Base-by-base conservation (phyloP, 1,284 basidiomycete species). In the Boletus smithii region DNA sequence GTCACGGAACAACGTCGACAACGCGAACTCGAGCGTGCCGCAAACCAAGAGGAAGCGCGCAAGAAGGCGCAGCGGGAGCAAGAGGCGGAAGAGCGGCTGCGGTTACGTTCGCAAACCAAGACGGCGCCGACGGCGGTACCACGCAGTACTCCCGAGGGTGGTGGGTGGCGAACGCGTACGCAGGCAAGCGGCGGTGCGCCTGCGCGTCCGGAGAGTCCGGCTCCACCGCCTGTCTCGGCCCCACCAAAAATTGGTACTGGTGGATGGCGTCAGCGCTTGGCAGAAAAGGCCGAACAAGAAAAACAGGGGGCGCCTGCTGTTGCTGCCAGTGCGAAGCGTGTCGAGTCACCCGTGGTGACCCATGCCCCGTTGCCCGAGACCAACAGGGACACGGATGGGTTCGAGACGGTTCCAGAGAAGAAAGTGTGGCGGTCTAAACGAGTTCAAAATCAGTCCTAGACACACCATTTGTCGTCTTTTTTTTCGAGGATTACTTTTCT, bases 31-130 rank as follows among this genome's bases (percentile, higher is more conserved):
- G 85, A 93, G 60, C 84, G 87, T 38, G 76, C 74, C 9, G 79
- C 76, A 37, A 76, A 75, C 1, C 37, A 65, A 17, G 87, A 91
- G 57, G 67, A 75, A 31, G 80, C 79, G 3, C 76, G 76, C 17
- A 68, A 75, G 39, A 88, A 85, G 60, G 69, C 66, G n/a, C 79
- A 85, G 61, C 80, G 87, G 50, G 91, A 93, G 62, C 88, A 89
- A 44, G 92, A 93, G 60, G 90, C 89, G 0, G 77, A 81, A 58
- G 76, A 76, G 13, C 79, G 80, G 31, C 59, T 57, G 8, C 67
- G 67, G 51, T 55, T 63, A 44, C 68, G 53, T 57, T 58, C 58
- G 65, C 69, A 53, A 35, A 22, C 54, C 43, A 61, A 61, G 33
- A 55, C 58, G 10, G 11, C 26, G 16, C 16, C 48, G 1, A 20